Evolutionary conservation across 768 basidiomycete genomes (phyloP).

Genomic region (Podaxis carcinomalis): DNA sequence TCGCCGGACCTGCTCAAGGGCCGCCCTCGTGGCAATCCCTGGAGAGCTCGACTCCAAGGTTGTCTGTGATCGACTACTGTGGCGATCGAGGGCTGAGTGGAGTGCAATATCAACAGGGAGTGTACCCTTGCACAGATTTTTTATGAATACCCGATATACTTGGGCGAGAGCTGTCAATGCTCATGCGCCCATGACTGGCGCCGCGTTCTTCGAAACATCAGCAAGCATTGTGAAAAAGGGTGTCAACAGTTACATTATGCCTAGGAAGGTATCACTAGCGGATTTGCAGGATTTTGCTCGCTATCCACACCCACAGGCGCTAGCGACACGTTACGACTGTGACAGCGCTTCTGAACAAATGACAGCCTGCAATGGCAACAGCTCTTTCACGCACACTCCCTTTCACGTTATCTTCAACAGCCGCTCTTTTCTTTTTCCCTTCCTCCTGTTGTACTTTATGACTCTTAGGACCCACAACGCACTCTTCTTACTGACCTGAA

Average conservation of each 20-base stretch:
- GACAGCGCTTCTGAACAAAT: neutral
- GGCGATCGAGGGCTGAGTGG: neutral
- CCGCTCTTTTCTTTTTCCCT: neutral
- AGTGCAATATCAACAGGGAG: neutral
- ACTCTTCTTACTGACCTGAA: neutral
- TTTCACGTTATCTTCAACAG: neutral
- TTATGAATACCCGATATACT: too few species aligned
- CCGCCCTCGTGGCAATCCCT: neutral
- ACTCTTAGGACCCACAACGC: neutral
- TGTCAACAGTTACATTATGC: neutral
- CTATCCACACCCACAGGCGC: too few species aligned
- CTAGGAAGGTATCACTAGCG: neutral
- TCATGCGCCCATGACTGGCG: neutral
- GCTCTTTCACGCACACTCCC: neutral
- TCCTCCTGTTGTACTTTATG: conserved; percentile 13
- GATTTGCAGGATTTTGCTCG: neutral
- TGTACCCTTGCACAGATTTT: too few species aligned
- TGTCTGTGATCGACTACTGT: neutral
- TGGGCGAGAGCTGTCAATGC: neutral
- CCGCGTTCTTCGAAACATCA: neutral
- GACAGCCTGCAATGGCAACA: neutral
- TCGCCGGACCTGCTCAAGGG: neutral
- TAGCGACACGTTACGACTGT: conserved; percentile 1
- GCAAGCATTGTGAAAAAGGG: neutral
- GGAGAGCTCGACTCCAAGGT: neutral